Conservation (phyloP, 345 rosid species). For the Eucalyptus curtisii region DNA sequence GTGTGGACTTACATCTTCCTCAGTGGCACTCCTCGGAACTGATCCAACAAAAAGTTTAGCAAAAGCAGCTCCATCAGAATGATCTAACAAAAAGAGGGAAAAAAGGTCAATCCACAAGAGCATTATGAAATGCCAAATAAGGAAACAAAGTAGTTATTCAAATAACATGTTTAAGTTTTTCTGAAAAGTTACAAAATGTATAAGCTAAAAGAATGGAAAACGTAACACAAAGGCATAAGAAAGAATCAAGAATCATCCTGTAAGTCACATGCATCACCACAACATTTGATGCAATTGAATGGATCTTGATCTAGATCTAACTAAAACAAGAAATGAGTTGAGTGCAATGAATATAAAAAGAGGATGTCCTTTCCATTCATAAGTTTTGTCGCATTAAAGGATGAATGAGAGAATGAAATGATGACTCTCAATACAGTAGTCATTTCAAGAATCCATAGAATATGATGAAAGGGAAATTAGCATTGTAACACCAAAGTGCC, state of each 20-base stretch:
- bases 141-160: background rate
- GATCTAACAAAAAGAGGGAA: constrained; percentile 19
- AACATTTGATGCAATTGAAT: background rate
- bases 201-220: background rate
- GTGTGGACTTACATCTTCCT: constrained; percentile 66
- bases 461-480: background rate
- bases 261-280: background rate
- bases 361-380: background rate
- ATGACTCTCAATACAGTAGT: background rate
- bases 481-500: background rate
- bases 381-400: background rate
- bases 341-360: background rate
- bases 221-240: background rate
- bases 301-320: background rate
- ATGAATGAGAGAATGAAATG: background rate
- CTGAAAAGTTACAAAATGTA: background rate
- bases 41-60: constrained; percentile 99
- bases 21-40: constrained; percentile 77
- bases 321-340: background rate
- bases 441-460: background rate
- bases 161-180: background rate
- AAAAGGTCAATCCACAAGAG: background rate
- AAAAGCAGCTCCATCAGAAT: constrained; percentile 27
- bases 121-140: background rate
- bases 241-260: background rate